phyloP scores from a whole-genome alignment of 2,329 filamentous ascomycete species.

The Ceratocystis diversiconidia region DNA sequence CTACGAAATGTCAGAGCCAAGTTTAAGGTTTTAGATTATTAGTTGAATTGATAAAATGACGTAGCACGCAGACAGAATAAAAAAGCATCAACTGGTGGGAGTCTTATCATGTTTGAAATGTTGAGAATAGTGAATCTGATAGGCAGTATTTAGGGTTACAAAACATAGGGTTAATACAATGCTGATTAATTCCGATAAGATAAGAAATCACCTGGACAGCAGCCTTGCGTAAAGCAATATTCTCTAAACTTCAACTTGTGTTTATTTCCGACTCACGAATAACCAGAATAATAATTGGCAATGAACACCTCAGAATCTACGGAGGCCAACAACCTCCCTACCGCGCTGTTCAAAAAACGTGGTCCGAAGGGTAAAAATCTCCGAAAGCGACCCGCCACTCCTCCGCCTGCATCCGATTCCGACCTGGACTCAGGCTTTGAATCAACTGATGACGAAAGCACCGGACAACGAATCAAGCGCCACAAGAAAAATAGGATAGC shows the following conservation, averaged over 20 bases:
- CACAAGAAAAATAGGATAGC: conserved; percentile 3
- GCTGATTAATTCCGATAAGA: too few species aligned
- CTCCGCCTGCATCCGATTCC: conserved; percentile 10
- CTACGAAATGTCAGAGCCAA: too few species aligned
- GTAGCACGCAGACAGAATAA: too few species aligned
- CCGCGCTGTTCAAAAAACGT: conserved; percentile 12
- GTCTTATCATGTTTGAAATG: too few species aligned
- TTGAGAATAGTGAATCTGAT: too few species aligned
- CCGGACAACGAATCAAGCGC: conserved; percentile 9
- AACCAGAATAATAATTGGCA: neutral
- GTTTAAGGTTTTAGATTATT: too few species aligned
- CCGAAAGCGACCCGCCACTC: conserved; percentile 12
- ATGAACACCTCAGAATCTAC: neutral
- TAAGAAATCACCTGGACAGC: too few species aligned
- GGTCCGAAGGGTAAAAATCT: conserved; percentile 13
- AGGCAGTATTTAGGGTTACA: too few species aligned
- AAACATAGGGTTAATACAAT: too few species aligned
- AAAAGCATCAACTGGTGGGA: too few species aligned
- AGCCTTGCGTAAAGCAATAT: too few species aligned
- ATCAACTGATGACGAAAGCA: conserved; percentile 10
- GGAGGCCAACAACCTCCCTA: neutral
- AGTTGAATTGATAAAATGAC: too few species aligned
- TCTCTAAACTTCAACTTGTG: neutral
- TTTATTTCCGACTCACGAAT: neutral
- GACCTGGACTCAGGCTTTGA: conserved; percentile 10